Base-by-base conservation (phyloP, 257 asterid genomes). In the Nicotiana undulata region DNA sequence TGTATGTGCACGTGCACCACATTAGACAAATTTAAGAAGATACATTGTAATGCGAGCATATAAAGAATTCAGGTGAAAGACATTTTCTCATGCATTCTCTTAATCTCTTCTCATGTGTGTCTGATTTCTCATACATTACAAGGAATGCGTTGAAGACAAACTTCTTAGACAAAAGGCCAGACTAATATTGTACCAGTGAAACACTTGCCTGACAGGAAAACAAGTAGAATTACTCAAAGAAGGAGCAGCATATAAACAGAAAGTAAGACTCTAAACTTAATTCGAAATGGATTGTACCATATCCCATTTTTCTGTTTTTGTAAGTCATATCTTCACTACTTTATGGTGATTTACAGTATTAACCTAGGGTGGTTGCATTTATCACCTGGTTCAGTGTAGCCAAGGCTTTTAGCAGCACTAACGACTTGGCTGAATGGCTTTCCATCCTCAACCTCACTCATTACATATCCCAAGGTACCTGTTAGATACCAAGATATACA, bases 381-480 rank as follows among this genome's bases (percentile, higher is more conserved):
- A 31, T 84, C 87, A 93, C 99, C 99, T 83, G 98, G 99, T 90
- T 95, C 99, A 72, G 99, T 93, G 85, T 89, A 95, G 79, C 99
- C 99, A 84, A 93, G 97, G 79, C 65, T 85, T 87, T 95, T 95
- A 29, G 99, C 99, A 84, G 88, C 88, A 85, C 79, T 89, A 82
- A 95, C 95, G 58, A 95, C 99, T 75, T 93, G 86, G 87, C 99
- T 93, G 82, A 95, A 93, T 74, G 94, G 93, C 77, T 86, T 89
- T 85, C 98, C 99, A 63, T 91, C 87, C 89, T 93, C 97, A 82
- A 95, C 94, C 87, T 95, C 93, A 56, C 97, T 92, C 99, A 93
- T 95, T 86, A 95, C 99, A 88, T 92, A 95, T 76, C 99, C 99
- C 79, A 95, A 84, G 9, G 99, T 95, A 86, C 99, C 99, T 95